phyloP scores from a whole-genome alignment of 768 basidiomycete species.

The Russula ochroleuca region DNA sequence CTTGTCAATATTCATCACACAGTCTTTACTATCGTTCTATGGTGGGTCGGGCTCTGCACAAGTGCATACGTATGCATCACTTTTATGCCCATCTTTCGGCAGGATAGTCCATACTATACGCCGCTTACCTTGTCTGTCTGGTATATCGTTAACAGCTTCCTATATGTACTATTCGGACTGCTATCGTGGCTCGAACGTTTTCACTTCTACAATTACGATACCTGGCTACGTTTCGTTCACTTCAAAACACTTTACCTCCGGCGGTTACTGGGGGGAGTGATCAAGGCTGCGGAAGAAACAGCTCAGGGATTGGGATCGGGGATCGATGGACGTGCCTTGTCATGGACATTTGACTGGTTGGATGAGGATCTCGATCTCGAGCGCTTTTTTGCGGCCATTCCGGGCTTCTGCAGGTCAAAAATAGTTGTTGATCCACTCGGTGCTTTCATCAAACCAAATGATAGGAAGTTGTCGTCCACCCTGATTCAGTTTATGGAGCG shows the following conservation, averaged over 20 bases:
- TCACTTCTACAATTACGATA: slow-evolving; percentile 1
- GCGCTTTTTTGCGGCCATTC: slow-evolving; percentile 17
- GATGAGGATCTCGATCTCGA: slow-evolving; percentile 15
- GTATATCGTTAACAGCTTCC: background rate
- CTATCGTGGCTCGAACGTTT: slow-evolving; percentile 2
- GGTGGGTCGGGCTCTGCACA: background rate
- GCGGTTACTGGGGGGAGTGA: background rate
- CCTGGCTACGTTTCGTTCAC: background rate
- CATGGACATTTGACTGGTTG: slow-evolving; percentile 13
- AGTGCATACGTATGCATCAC: slow-evolving; percentile 6
- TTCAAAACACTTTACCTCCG: background rate
- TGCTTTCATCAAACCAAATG: slow-evolving; percentile 12
- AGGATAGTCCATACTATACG: slow-evolving; percentile 1
- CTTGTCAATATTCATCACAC: slow-evolving; percentile 13
- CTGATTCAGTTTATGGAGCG: slow-evolving; percentile 11
- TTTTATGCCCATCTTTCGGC: slow-evolving; percentile 1
- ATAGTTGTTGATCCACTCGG: background rate
- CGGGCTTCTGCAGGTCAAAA: slow-evolving; percentile 8
- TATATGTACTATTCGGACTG: background rate
- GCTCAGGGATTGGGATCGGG: slow-evolving; percentile 1
- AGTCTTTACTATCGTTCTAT: background rate
- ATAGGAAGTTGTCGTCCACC: slow-evolving; percentile 4
- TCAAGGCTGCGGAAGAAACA: slow-evolving; percentile 6
- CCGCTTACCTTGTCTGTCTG: slow-evolving; percentile 14
- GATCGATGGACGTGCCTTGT: slow-evolving; percentile 8